A percentile compares a stretch with the other conserved stretches of the same genome.
Evolutionary conservation across 2,329 filamentous ascomycete species (phyloP).

Genomic region (Fusarium bactridioides): DNA sequence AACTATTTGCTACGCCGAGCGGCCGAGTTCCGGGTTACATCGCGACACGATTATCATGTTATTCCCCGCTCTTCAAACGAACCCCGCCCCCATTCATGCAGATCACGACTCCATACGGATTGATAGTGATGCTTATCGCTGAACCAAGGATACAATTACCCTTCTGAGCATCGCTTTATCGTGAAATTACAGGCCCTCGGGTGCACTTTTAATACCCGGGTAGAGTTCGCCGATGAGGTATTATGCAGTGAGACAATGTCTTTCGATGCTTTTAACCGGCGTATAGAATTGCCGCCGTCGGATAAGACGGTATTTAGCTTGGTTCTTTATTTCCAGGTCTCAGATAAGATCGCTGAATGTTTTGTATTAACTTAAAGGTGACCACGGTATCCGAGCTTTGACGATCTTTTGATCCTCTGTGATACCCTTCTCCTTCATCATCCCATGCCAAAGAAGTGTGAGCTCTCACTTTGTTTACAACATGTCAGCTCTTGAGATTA

Average conservation of each 20-base stretch:
- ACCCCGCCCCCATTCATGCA: background rate
- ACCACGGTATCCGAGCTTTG: background rate
- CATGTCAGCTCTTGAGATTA: background rate
- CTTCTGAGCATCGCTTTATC: background rate
- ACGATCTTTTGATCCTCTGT: background rate
- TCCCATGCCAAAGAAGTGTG: background rate
- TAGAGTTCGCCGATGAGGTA: background rate
- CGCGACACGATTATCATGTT: background rate
- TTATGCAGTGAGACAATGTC: background rate
- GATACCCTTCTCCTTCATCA: no score
- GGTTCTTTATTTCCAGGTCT: background rate
- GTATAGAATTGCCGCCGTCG: background rate
- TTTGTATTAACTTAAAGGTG: background rate
- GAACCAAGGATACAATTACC: background rate
- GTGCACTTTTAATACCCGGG: background rate
- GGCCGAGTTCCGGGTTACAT: background rate
- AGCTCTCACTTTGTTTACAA: accelerated
- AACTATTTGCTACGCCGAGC: background rate
- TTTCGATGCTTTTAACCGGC: background rate
- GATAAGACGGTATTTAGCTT: background rate
- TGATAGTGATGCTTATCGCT: background rate
- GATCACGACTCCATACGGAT: background rate
- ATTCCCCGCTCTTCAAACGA: background rate
- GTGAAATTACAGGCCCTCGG: background rate
- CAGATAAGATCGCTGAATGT: background rate